Conservation (phyloP, 164 flowering plant genomes). For the Kalanchoe fedtschenkoi region DNA sequence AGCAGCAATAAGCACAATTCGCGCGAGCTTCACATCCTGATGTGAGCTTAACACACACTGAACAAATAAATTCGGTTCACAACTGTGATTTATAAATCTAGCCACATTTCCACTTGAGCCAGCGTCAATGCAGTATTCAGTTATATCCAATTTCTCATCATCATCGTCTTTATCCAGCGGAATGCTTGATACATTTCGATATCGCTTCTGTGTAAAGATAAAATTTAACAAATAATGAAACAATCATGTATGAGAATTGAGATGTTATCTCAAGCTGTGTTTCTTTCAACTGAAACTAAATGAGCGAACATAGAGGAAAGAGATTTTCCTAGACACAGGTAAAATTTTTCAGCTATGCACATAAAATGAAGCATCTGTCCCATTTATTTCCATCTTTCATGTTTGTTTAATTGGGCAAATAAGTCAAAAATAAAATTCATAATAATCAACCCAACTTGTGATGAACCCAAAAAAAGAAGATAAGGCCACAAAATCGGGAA, state of each 20-base stretch:
- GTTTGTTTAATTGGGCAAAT: no score
- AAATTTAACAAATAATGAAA: neutral
- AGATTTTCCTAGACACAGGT: no score
- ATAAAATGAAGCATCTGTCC: no score
- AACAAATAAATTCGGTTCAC: constrained; percentile 83
- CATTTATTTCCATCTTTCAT: no score
- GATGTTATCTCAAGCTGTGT: no score
- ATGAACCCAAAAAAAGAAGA: no score
- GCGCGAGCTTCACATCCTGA: constrained; percentile 61
- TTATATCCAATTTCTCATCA: constrained; percentile 34
- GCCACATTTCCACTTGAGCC: constrained; percentile 61
- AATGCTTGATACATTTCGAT: constrained; percentile 33
- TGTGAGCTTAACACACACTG: constrained; percentile 80
- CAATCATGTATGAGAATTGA: neutral
- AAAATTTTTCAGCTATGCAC: no score
- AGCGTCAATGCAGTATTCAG: constrained; percentile 90
- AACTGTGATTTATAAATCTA: constrained; percentile 86
- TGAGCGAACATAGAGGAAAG: no score
- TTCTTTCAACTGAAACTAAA: no score
- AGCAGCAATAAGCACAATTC: constrained; percentile 71
- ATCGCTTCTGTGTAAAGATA: constrained; percentile 37
- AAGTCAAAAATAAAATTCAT: no score
- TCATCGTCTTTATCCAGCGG: constrained; percentile 15
- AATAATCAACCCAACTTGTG: no score
- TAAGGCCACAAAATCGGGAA: no score